Conservation (phyloP, 768 basidiomycete species). For the Leccinum barrowsii region DNA sequence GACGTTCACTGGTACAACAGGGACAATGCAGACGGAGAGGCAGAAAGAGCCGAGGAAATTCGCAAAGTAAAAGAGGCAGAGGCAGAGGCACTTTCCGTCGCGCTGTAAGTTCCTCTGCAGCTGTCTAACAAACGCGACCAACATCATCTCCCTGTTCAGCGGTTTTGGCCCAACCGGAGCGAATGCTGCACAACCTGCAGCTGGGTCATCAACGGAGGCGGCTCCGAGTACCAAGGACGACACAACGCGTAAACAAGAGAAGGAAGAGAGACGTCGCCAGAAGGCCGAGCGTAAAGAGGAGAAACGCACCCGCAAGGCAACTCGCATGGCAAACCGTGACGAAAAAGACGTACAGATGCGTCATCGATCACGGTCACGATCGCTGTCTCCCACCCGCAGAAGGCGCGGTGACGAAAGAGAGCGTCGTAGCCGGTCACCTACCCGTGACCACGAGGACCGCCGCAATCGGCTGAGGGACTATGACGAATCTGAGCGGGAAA, state of each 20-base stretch:
- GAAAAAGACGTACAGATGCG: slow-evolving; percentile 26
- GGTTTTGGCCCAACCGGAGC: slow-evolving; percentile 64
- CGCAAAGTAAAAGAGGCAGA: slow-evolving; percentile 81
- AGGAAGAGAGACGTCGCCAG: slow-evolving; percentile 48
- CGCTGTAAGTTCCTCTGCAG: slow-evolving; percentile 51
- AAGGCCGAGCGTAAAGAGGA: slow-evolving; percentile 59
- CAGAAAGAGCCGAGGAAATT: slow-evolving; percentile 68
- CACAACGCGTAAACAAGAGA: slow-evolving; percentile 34
- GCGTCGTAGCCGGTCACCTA: slow-evolving; percentile 32
- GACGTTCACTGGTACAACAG: slow-evolving; percentile 95
- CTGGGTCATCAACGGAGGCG: slow-evolving; percentile 17
- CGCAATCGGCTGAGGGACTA: slow-evolving; percentile 24
- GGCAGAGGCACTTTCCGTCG: slow-evolving; percentile 80
- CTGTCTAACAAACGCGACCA: background rate
- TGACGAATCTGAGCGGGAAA: slow-evolving; percentile 25
- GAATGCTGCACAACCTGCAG: slow-evolving; percentile 22
- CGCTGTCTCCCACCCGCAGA: slow-evolving; percentile 32
- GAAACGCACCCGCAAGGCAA: slow-evolving; percentile 54
- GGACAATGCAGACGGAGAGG: slow-evolving; percentile 43
- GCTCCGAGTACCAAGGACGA: slow-evolving; percentile 27
- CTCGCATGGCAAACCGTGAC: slow-evolving; percentile 37
- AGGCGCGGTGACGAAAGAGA: slow-evolving; percentile 15
- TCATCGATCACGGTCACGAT: slow-evolving; percentile 31
- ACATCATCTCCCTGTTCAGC: slow-evolving; percentile 37
- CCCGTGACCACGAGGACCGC: slow-evolving; percentile 19